Evolutionary conservation across 1,139 yeast genomes (phyloP).

Genomic region (Kodamaea plutei): DNA sequence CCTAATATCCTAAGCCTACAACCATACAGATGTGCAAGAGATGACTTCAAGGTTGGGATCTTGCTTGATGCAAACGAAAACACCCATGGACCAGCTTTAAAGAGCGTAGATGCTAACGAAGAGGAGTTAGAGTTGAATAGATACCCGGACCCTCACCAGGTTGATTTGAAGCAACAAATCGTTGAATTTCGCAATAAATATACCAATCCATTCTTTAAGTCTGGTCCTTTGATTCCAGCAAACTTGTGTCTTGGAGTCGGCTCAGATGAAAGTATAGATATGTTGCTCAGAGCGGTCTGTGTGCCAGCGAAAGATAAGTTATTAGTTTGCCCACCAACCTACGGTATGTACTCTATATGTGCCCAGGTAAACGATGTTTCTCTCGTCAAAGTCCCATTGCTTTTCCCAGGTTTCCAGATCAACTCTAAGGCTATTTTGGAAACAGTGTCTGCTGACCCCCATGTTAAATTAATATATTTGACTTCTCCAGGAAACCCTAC

Average conservation of each 20-base stretch:
- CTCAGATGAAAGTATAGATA: conserved; percentile 92
- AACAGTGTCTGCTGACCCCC: conserved; percentile 51
- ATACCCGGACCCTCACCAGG: conserved; percentile 96
- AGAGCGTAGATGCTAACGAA: conserved; percentile 22
- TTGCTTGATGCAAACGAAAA: conserved; percentile 94
- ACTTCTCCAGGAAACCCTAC: conserved; percentile 99
- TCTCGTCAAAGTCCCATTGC: conserved; percentile 64
- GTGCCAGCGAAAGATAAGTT: conserved; percentile 79
- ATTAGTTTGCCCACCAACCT: conserved; percentile 89
- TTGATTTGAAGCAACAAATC: conserved; percentile 68
- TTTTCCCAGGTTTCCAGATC: conserved; percentile 59
- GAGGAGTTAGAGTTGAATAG: conserved; percentile 60
- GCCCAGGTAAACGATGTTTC: conserved; percentile 86
- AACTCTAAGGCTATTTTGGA: conserved; percentile 53
- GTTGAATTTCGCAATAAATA: conserved; percentile 64
- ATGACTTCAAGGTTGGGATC: conserved; percentile 64
- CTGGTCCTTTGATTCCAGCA: conserved; percentile 44
- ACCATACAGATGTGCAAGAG: conserved; percentile 96
- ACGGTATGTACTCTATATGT: conserved; percentile 93
- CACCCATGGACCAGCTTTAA: conserved; percentile 82
- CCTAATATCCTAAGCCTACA: conserved; percentile 78
- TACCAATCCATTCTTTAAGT: conserved; percentile 23
- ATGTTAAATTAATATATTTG: conserved; percentile 70
- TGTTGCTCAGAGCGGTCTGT: conserved; percentile 81
- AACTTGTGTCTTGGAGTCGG: conserved; percentile 95